Conservation (phyloP, 495 filamentous ascomycete genomes). For the Neurospora cerealis region DNA sequence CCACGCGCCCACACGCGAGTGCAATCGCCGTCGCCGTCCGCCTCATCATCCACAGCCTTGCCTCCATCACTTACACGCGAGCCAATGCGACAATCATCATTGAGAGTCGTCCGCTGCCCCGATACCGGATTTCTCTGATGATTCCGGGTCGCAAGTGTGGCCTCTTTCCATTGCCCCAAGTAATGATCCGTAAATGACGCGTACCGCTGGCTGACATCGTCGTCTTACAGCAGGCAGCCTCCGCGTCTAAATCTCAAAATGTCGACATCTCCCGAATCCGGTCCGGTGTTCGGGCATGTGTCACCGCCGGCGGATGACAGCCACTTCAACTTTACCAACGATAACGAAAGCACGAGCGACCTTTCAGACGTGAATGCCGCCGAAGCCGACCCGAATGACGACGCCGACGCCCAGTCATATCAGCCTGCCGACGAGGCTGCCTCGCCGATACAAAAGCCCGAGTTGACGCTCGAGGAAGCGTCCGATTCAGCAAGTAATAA, state of each 20-base stretch:
- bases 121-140: constrained; percentile 15
- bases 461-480: constrained; percentile 23
- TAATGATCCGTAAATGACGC: constrained; percentile 6
- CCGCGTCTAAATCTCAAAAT: constrained; percentile 28
- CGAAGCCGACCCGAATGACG: constrained; percentile 5
- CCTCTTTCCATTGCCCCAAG: constrained; percentile 18
- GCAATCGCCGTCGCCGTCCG: constrained; percentile 28
- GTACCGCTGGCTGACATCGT: constrained; percentile 34
- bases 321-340: constrained; percentile 19
- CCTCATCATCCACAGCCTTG: constrained; percentile 31
- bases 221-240: constrained; percentile 35
- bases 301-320: constrained; percentile 21
- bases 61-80: constrained; percentile 32
- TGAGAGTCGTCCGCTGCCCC: constrained; percentile 9
- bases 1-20: constrained; percentile 13
- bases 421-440: constrained; percentile 42
- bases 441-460: constrained; percentile 60
- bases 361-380: constrained; percentile 36
- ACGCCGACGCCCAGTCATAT: background rate
- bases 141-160: constrained; percentile 26
- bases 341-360: constrained; percentile 34
- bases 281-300: constrained; percentile 32
- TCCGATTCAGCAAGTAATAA: constrained; percentile 46
- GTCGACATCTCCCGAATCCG: constrained; percentile 39
- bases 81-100: constrained; percentile 36